phyloP scores from a whole-genome alignment of 2,329 filamentous ascomycete genomes.

The Colletotrichum plurivorum region DNA sequence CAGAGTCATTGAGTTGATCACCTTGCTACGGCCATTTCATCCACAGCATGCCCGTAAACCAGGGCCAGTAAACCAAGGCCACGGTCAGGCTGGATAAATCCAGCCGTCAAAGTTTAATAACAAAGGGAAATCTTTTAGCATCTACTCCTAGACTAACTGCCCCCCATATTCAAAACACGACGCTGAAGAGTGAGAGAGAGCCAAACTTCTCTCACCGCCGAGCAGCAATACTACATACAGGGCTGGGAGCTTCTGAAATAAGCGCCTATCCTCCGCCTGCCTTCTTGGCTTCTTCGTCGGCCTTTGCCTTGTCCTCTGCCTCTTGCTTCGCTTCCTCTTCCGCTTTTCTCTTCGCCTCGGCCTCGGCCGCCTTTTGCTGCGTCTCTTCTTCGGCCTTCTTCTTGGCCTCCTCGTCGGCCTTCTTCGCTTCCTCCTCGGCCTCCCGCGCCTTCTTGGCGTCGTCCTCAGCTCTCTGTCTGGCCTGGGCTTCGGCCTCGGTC shows the following conservation, averaged over 20 bases:
- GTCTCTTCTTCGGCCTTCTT: constrained; percentile 12
- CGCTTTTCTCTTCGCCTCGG: constrained; percentile 8
- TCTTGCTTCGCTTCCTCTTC: constrained; percentile 25
- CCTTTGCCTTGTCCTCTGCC: constrained; percentile 29
- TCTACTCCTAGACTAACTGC: constrained; percentile 16
- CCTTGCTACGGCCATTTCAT: too few species aligned
- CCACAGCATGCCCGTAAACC: too few species aligned
- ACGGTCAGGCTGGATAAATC: too few species aligned
- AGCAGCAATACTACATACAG: constrained; percentile 7
- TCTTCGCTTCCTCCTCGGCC: constrained; percentile 15
- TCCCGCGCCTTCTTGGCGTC: constrained; percentile 25
- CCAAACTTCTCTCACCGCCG: not conserved
- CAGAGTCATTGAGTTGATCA: too few species aligned
- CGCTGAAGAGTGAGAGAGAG: constrained; percentile 2
- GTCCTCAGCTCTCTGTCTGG: constrained; percentile 13
- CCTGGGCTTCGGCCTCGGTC: constrained; percentile 29
- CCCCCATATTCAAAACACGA: constrained; percentile 20
- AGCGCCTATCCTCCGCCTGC: constrained; percentile 29
- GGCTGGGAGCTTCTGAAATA: not conserved
- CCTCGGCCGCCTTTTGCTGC: not conserved
- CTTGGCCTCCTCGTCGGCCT: constrained; percentile 27
- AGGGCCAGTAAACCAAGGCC: too few species aligned
- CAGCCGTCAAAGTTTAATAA: not conserved
- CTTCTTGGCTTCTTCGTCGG: constrained; percentile 29
- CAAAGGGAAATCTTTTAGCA: constrained; percentile 16